These are phyloP conservation scores for Pisolithus orientalis DNA, from an alignment of 768 basidiomycete genomes.

Conservation along the genomic window DNA sequence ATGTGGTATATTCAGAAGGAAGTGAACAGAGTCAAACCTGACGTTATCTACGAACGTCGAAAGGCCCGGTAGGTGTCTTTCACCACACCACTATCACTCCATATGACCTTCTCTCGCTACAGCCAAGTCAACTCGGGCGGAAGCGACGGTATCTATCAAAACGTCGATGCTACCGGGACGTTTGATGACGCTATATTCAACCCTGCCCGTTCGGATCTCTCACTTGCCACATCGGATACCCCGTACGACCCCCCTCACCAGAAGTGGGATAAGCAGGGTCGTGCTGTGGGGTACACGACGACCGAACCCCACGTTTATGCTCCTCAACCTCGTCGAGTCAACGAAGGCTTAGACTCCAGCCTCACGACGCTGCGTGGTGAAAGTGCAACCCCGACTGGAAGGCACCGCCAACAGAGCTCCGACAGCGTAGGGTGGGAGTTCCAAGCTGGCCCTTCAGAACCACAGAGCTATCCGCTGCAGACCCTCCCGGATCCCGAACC, in stretches of 20 bases:
- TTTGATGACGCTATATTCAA: slow-evolving; percentile 30
- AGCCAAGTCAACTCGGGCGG: slow-evolving; percentile 51
- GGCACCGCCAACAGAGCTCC: slow-evolving; percentile 21
- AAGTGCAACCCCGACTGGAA: slow-evolving; percentile 8
- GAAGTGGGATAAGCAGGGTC: slow-evolving; percentile 47
- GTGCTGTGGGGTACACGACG: slow-evolving; percentile 40
- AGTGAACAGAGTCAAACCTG: slow-evolving; percentile 64
- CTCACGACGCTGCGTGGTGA: slow-evolving; percentile 7
- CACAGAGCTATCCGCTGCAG: slow-evolving; percentile 19
- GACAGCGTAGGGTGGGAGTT: slow-evolving; percentile 27
- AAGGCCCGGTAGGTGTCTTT: slow-evolving; percentile 52
- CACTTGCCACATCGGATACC: slow-evolving; percentile 30
- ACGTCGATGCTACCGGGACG: slow-evolving; percentile 23
- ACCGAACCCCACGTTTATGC: slow-evolving; percentile 42
- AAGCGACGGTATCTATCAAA: slow-evolving; percentile 24
- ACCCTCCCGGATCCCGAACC: slow-evolving; percentile 10
- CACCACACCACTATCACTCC: not conserved
- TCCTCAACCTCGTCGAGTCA: slow-evolving; percentile 39
- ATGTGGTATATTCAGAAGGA: slow-evolving; percentile 79
- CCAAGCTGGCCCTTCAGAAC: slow-evolving; percentile 20
- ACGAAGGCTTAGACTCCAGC: slow-evolving; percentile 10
- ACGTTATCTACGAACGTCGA: slow-evolving; percentile 61
- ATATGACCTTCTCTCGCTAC: slow-evolving; percentile 3
- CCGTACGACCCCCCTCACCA: slow-evolving; percentile 34
- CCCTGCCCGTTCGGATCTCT: slow-evolving; percentile 34